Evolutionary conservation across 108 stramenopile genomes (phyloP).

Genomic region (Mediolabrus comicus): DNA sequence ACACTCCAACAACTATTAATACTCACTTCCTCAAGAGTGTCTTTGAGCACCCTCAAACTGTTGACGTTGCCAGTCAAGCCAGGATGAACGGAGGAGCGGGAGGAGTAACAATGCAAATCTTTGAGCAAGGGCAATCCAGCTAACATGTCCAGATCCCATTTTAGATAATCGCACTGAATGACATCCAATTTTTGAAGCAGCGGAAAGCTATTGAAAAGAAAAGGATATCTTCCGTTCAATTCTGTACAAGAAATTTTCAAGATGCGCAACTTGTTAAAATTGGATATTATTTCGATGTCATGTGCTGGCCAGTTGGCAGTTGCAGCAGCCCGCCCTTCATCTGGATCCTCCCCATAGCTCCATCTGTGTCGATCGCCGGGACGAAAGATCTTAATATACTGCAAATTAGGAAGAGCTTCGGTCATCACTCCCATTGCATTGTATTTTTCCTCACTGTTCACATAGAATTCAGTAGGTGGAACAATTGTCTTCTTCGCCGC

Average conservation of each 20-base stretch:
- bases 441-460: not conserved
- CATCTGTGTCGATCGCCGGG: not conserved
- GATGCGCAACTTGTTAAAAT: not conserved
- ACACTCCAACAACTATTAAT: not conserved
- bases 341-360: not conserved
- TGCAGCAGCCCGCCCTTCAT: not conserved
- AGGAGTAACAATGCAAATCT: not conserved
- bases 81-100: no score
- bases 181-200: no score
- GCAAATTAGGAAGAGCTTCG: not conserved
- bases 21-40: not conserved
- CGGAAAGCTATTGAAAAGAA: not conserved
- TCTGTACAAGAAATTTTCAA: not conserved
- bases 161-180: not conserved
- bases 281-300: not conserved
- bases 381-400: not conserved
- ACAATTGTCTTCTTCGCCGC: not conserved
- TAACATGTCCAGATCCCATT: not conserved
- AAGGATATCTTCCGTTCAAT: not conserved
- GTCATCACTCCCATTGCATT: conserved; percentile 1
- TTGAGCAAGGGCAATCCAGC: not conserved
- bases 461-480: conserved; percentile 1
- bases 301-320: not conserved
- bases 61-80: not conserved
- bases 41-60: conserved; percentile 1